Conservation (phyloP, 1,284 basidiomycete genomes). For the Microbotryum saponariae region DNA sequence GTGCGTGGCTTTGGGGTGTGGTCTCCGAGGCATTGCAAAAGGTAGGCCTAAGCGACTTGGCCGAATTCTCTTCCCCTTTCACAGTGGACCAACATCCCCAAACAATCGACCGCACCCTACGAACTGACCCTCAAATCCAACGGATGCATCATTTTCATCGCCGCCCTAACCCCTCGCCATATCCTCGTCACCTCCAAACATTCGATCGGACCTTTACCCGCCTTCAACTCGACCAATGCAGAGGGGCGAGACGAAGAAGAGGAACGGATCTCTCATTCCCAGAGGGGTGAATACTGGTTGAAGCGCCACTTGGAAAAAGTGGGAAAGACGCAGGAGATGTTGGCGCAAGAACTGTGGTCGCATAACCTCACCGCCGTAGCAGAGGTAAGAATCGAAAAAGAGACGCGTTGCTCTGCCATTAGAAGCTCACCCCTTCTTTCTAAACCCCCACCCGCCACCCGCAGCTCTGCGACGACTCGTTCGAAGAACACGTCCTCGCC, state of each 20-base stretch:
- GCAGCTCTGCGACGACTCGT: constrained; percentile 91
- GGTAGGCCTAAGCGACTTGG: too few species aligned
- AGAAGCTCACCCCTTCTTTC: background rate
- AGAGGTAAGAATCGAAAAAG: constrained; percentile 52
- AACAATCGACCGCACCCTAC: constrained; percentile 71
- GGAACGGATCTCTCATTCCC: constrained; percentile 51
- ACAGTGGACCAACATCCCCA: constrained; percentile 70
- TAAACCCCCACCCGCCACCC: background rate
- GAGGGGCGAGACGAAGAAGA: constrained; percentile 33
- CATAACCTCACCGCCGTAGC: constrained; percentile 83
- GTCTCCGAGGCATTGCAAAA: too few species aligned
- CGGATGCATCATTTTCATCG: constrained; percentile 96
- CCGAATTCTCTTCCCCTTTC: background rate
- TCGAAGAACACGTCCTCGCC: constrained; percentile 92
- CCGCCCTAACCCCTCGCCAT: constrained; percentile 66
- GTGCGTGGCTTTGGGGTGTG: constrained; percentile 48
- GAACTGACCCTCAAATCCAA: constrained; percentile 90
- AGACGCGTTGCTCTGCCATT: constrained; percentile 28
- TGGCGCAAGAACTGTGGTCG: constrained; percentile 70
- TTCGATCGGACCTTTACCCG: constrained; percentile 53
- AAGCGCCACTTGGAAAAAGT: constrained; percentile 58
- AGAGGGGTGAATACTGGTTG: constrained; percentile 77
- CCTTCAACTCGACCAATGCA: constrained; percentile 9
- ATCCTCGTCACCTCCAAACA: constrained; percentile 90
- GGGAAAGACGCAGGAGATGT: constrained; percentile 61